These are phyloP conservation scores for Hortiboletus flavorubellus DNA, from an alignment of 768 basidiomycete genomes.

Conservation along the genomic window DNA sequence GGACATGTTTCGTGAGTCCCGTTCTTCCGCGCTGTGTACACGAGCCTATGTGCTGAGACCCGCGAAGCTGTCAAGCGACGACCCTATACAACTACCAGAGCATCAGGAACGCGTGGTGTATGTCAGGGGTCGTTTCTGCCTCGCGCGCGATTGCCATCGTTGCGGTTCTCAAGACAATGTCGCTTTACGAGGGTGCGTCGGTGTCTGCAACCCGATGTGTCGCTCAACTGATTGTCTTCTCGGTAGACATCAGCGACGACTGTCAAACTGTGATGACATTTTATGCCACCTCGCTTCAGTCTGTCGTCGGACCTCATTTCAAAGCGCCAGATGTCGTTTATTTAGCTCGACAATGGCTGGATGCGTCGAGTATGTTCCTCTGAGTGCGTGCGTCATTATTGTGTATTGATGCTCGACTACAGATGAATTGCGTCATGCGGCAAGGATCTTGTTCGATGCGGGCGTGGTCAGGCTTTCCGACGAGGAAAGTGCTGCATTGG, in stretches of 20 bases:
- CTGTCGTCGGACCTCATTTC: slow-evolving; percentile 57
- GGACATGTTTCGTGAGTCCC: slow-evolving; percentile 50
- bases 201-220: not conserved
- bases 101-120: slow-evolving; percentile 59
- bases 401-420: slow-evolving; percentile 9
- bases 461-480: slow-evolving; percentile 65
- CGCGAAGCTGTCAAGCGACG: slow-evolving; percentile 29
- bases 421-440: slow-evolving; percentile 77
- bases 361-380: slow-evolving; percentile 56
- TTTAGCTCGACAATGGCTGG: slow-evolving; percentile 75
- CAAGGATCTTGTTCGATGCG: slow-evolving; percentile 75
- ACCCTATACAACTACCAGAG: slow-evolving; percentile 39
- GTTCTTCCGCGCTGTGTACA: not conserved
- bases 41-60: not conserved
- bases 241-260: slow-evolving; percentile 60
- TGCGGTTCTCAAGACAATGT: slow-evolving; percentile 63
- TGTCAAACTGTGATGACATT: slow-evolving; percentile 77
- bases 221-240: not conserved
- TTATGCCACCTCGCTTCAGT: slow-evolving; percentile 70
- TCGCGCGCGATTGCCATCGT: slow-evolving; percentile 64
- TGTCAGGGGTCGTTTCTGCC: slow-evolving; percentile 70
- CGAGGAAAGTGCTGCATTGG: slow-evolving; percentile 53
- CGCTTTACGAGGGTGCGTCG: slow-evolving; percentile 64
- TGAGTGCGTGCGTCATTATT: not conserved
- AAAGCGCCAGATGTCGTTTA: slow-evolving; percentile 67